Percentiles rank a stretch among this genome's conserved stretches.
phyloP scores from a whole-genome alignment of 2,329 filamentous ascomycete species.

The Rutstroemia sydowiana region DNA sequence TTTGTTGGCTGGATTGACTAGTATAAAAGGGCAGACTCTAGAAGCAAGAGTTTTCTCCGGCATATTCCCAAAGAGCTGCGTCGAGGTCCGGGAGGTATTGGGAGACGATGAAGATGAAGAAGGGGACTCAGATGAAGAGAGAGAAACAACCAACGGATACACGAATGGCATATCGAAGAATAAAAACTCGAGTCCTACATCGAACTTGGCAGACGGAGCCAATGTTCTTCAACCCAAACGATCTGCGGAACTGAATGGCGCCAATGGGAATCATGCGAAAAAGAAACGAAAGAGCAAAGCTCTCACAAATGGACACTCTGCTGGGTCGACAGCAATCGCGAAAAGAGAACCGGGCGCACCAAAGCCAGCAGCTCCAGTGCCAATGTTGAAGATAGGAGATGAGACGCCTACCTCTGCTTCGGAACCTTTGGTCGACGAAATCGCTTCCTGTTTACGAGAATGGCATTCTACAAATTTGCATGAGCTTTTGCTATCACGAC shows the following conservation, averaged over 20 bases:
- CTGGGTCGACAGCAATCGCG: conserved; percentile 38
- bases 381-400: conserved; percentile 95
- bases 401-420: conserved; percentile 84
- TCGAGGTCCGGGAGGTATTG: conserved; percentile 88
- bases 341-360: conserved; percentile 59
- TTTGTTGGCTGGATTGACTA: conserved; percentile 83
- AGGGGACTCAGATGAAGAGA: conserved; percentile 13
- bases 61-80: conserved; percentile 90
- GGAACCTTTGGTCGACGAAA: conserved; percentile 93
- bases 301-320: conserved; percentile 21
- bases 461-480: conserved; percentile 98
- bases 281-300: conserved; percentile 14
- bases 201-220: background rate
- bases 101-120: conserved; percentile 58
- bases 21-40: conserved; percentile 82
- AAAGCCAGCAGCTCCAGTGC: conserved; percentile 84
- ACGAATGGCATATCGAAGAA: conserved; percentile 13
- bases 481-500: conserved; percentile 74
- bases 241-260: conserved; percentile 1
- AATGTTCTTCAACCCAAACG: background rate
- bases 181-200: background rate
- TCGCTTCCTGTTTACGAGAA: conserved; percentile 90
- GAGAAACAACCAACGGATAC: conserved; percentile 9
- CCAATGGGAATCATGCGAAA: conserved; percentile 2
- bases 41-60: conserved; percentile 97